A percentile compares a stretch with the other conserved stretches of the same genome.
These are phyloP conservation scores for Davidsoniella virescens DNA, from an alignment of 2,329 filamentous ascomycete genomes.

Conservation along the genomic window DNA sequence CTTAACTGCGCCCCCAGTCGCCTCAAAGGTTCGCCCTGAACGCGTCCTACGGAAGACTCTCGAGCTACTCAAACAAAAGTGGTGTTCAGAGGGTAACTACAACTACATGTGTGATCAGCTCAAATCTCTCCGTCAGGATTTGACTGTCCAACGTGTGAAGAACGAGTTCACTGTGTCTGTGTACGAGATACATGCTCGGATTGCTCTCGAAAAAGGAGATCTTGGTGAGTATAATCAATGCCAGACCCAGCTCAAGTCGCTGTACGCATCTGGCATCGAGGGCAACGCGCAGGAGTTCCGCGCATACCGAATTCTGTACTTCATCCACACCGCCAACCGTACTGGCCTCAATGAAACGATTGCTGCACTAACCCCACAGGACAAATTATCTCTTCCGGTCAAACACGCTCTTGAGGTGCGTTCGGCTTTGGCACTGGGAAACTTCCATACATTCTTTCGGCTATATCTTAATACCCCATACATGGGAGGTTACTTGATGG, in stretches of 20 bases:
- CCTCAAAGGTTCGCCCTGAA: slow-evolving; percentile 76
- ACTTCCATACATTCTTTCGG: slow-evolving; percentile 96
- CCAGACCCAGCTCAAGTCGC: slow-evolving; percentile 86
- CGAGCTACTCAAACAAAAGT: slow-evolving; percentile 83
- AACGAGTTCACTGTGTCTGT: slow-evolving; percentile 92
- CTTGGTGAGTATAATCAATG: slow-evolving; percentile 99
- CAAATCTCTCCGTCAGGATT: slow-evolving; percentile 93
- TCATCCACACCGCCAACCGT: slow-evolving; percentile 96
- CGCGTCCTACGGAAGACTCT: slow-evolving; percentile 66
- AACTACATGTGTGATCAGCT: slow-evolving; percentile 98
- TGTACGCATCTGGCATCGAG: slow-evolving; percentile 75
- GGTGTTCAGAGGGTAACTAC: slow-evolving; percentile 87
- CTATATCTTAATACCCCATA: slow-evolving; percentile 87
- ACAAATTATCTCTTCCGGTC: slow-evolving; percentile 71
- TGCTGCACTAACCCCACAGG: slow-evolving; percentile 96
- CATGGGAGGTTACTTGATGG: slow-evolving; percentile 97
- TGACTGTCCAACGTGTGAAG: slow-evolving; percentile 94
- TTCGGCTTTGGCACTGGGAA: slow-evolving; percentile 79
- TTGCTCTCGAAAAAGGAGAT: slow-evolving; percentile 95
- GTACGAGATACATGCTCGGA: slow-evolving; percentile 94
- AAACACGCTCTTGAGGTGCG: slow-evolving; percentile 85
- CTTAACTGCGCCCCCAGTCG: slow-evolving; percentile 75
- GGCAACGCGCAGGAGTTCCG: slow-evolving; percentile 92
- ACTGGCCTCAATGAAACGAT: slow-evolving; percentile 95
- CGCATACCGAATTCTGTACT: slow-evolving; percentile 98